phyloP scores from a whole-genome alignment of 2,329 filamentous ascomycete genomes.

The Clarireedia hainanense region DNA sequence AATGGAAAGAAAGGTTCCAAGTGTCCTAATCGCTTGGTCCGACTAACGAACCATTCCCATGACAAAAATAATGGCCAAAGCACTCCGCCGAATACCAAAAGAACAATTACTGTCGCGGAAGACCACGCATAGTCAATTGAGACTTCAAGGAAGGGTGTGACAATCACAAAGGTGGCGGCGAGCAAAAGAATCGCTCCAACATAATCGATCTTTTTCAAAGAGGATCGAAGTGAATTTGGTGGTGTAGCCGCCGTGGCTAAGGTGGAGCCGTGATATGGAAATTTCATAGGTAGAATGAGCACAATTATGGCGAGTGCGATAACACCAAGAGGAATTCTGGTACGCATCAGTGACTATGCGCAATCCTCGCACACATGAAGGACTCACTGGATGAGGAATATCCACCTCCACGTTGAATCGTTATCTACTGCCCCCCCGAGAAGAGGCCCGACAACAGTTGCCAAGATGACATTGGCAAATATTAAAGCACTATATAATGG shows the following conservation, averaged over 20 bases:
- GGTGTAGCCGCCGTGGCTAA: neutral
- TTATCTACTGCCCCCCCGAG: constrained; percentile 28
- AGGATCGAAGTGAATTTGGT: neutral
- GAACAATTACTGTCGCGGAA: neutral
- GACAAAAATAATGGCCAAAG: neutral
- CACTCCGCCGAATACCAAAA: neutral
- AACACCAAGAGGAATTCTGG: neutral
- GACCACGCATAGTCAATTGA: neutral
- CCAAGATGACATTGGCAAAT: constrained; percentile 9
- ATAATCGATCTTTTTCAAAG: neutral
- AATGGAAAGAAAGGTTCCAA: neutral
- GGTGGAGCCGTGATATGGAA: neutral
- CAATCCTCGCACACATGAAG: neutral
- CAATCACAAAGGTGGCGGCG: neutral
- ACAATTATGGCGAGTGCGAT: neutral
- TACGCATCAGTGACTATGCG: neutral
- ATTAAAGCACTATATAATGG: constrained; percentile 22
- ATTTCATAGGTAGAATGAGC: neutral
- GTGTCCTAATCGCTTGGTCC: too few species aligned
- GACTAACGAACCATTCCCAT: neutral
- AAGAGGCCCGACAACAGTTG: constrained; percentile 22
- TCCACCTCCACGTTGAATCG: constrained; percentile 30
- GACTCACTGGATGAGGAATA: neutral
- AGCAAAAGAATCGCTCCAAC: neutral
- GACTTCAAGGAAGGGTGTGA: neutral